Conservation (phyloP, 1,139 yeast species). For the Chernovozyma sophiae-reginae region DNA sequence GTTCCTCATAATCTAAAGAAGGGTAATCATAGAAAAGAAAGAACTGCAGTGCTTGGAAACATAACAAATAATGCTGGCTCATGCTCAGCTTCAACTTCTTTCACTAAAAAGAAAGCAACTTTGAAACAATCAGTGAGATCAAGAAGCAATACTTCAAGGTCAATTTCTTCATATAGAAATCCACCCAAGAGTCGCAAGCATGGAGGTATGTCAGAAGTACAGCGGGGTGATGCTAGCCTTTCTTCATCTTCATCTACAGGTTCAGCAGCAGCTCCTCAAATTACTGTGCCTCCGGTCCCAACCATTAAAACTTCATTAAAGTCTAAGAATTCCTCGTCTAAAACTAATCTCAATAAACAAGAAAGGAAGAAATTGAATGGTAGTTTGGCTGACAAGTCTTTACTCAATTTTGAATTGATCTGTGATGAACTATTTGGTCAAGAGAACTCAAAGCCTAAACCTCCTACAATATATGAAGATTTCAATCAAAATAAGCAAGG, state of each 20-base stretch:
- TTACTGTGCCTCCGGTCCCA: not conserved
- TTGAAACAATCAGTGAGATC: slow-evolving; percentile 26
- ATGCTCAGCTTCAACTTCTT: slow-evolving; percentile 34
- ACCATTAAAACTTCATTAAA: not conserved
- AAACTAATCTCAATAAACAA: not conserved
- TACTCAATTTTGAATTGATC: slow-evolving; percentile 28
- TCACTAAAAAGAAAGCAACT: slow-evolving; percentile 32
- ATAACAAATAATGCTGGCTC: slow-evolving; percentile 27
- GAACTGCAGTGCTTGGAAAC: slow-evolving; percentile 19
- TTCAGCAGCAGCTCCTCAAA: not conserved
- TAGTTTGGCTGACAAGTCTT: slow-evolving; percentile 16
- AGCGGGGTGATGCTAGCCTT: not conserved
- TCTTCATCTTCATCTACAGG: not conserved
- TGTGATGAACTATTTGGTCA: slow-evolving; percentile 30
- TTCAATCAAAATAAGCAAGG: slow-evolving; percentile 6
- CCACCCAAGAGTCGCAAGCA: not conserved
- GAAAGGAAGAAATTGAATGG: slow-evolving; percentile 2
- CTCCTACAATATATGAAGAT: not conserved
- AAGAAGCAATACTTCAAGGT: slow-evolving; percentile 19
- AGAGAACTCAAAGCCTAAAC: slow-evolving; percentile 3
- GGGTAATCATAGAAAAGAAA: not conserved
- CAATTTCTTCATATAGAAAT: slow-evolving; percentile 8
- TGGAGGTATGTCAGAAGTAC: not conserved
- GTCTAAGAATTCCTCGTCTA: not conserved
- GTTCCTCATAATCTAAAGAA: slow-evolving; percentile 9